phyloP scores from a whole-genome alignment of 2,329 filamentous ascomycete genomes.

The Trematosphaeria pertusa region DNA sequence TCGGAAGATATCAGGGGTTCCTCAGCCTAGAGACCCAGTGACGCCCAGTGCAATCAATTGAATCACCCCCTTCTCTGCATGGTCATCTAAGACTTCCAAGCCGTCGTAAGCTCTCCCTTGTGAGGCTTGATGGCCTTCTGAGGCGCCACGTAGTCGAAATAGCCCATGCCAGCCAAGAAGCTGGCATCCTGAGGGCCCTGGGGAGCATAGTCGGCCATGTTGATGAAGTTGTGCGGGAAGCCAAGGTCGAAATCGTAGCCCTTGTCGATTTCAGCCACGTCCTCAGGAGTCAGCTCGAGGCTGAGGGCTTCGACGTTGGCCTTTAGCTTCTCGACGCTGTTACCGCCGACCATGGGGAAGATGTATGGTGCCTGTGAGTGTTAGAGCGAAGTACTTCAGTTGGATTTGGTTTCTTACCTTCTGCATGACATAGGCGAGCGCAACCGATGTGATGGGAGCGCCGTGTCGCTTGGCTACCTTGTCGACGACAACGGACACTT shows the following conservation, averaged over 20 bases:
- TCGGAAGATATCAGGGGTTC: too few species aligned
- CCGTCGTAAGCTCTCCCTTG: not conserved
- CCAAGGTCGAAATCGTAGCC: slow-evolving; percentile 56
- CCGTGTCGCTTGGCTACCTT: slow-evolving; percentile 64
- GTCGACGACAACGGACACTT: slow-evolving; percentile 64
- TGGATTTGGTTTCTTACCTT: too few species aligned
- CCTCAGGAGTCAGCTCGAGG: slow-evolving; percentile 64
- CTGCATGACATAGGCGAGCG: slow-evolving; percentile 73
- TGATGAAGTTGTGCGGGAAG: slow-evolving; percentile 58
- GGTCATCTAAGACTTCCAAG: not conserved
- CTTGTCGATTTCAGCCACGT: slow-evolving; percentile 70
- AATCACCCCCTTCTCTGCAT: too few species aligned
- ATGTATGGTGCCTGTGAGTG: slow-evolving; percentile 64
- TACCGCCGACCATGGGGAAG: slow-evolving; percentile 75
- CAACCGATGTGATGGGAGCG: slow-evolving; percentile 63
- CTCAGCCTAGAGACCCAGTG: too few species aligned
- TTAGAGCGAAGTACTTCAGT: too few species aligned
- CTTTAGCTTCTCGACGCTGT: slow-evolving; percentile 72
- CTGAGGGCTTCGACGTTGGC: slow-evolving; percentile 71
- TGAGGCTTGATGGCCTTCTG: not conserved
- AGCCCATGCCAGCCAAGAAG: not conserved
- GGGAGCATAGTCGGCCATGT: slow-evolving; percentile 25
- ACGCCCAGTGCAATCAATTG: too few species aligned
- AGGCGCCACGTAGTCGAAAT: not conserved
- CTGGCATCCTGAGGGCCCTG: not conserved